A percentile compares a stretch with the other conserved stretches of the same genome.
phyloP scores from a whole-genome alignment of 148 eudicot genomes.

The Rhododendron simsii region DNA sequence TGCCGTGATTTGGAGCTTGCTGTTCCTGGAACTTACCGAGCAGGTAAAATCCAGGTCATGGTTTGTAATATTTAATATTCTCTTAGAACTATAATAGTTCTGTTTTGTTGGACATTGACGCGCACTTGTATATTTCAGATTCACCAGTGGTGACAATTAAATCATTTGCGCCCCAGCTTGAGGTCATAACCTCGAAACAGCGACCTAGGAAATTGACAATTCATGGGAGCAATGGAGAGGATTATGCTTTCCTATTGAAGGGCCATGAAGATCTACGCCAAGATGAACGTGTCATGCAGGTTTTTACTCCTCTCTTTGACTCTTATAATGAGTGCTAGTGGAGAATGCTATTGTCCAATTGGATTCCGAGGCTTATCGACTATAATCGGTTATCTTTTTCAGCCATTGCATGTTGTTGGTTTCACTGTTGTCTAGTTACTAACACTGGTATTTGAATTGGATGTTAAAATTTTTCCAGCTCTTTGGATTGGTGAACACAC shows the following conservation, averaged over 20 bases:
- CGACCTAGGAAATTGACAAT: conserved; percentile 96
- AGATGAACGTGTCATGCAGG: conserved; percentile 99
- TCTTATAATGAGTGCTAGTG: neutral
- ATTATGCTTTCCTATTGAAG: conserved; percentile 89
- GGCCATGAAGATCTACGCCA: conserved; percentile 99
- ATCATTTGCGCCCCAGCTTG: conserved; percentile 92
- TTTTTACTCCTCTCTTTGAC: conserved; percentile 14
- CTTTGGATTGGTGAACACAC: conserved; percentile 93
- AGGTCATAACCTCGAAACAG: conserved; percentile 93
- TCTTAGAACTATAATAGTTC: neutral
- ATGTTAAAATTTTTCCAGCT: conserved; percentile 42
- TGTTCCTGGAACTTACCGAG: conserved; percentile 95
- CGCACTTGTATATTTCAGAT: conserved; percentile 36
- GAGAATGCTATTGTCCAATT: neutral
- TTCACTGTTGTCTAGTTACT: neutral
- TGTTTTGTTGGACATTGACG: neutral
- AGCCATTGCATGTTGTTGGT: neutral
- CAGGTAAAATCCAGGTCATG: conserved; percentile 43
- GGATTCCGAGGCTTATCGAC: neutral
- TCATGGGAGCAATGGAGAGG: conserved; percentile 93
- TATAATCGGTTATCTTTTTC: neutral
- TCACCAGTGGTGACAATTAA: conserved; percentile 82
- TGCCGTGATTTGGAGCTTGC: conserved; percentile 89
- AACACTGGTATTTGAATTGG: neutral
- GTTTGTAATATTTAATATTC: neutral